phyloP scores from a whole-genome alignment of 805 yeast species.

The Cyberlindnera euphorbiae region DNA sequence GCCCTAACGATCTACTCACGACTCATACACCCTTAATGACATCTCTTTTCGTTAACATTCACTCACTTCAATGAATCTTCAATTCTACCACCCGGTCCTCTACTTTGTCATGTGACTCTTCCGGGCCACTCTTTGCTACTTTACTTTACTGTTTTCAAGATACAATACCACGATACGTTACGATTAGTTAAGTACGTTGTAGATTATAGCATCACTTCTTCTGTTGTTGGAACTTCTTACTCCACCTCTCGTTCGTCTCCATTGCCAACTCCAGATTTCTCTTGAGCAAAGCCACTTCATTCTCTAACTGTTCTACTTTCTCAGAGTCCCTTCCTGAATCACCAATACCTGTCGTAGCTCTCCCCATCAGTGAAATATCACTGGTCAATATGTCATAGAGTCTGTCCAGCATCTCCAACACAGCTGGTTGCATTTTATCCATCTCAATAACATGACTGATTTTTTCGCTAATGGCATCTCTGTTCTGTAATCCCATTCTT shows the following conservation, averaged over 20 bases:
- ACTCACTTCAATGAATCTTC: too few relatives aligned
- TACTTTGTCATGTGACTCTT: too few relatives aligned
- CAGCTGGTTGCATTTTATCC: constrained; percentile 2
- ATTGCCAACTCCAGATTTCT: constrained; percentile 19
- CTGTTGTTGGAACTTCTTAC: constrained; percentile 11
- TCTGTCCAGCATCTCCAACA: constrained; percentile 13
- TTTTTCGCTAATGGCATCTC: constrained; percentile 5
- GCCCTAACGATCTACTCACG: too few relatives aligned
- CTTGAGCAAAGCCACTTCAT: constrained; percentile 13
- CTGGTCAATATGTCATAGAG: constrained; percentile 17
- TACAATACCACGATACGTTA: too few relatives aligned
- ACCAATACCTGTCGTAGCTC: background rate
- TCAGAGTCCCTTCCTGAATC: constrained; percentile 1
- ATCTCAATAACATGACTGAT: constrained; percentile 7
- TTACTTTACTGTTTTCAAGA: too few relatives aligned
- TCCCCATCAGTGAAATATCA: background rate
- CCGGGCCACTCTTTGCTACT: too few relatives aligned
- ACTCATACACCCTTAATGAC: too few relatives aligned
- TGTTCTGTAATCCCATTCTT: background rate
- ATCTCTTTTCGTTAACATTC: too few relatives aligned
- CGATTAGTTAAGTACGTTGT: too few relatives aligned
- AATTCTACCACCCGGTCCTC: too few relatives aligned
- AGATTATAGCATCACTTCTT: too few relatives aligned
- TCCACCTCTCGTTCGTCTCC: constrained; percentile 27
- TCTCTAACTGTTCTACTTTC: constrained; percentile 10